Evolutionary conservation across 352 stramenopile genomes (phyloP).

Genomic region (Phytophthora pistaciae): DNA sequence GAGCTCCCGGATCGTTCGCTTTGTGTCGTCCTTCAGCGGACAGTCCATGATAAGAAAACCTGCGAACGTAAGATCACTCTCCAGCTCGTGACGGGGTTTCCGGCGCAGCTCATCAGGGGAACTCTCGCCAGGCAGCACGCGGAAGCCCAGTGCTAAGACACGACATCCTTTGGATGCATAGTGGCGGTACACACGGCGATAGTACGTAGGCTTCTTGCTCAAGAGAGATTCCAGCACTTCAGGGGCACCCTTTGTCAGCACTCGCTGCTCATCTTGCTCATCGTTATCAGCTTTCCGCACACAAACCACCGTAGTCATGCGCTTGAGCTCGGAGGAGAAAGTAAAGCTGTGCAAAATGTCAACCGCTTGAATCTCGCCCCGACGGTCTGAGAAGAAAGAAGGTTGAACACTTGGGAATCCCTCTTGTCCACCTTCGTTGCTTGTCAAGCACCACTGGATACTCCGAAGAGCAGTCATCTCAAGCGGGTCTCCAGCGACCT

Average conservation of each 20-base stretch:
- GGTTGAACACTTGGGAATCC: constrained; percentile 33
- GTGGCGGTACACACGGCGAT: constrained; percentile 84
- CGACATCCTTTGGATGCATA: constrained; percentile 86
- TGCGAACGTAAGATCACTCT: constrained; percentile 94
- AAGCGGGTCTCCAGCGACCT: constrained; percentile 97
- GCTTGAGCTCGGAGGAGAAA: constrained; percentile 97
- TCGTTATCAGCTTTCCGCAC: constrained; percentile 80
- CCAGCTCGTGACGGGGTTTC: constrained; percentile 87
- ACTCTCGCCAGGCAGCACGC: constrained; percentile 75
- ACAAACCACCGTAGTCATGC: constrained; percentile 97
- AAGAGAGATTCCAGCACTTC: constrained; percentile 94
- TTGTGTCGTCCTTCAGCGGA: constrained; percentile 97
- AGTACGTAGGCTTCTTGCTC: constrained; percentile 91
- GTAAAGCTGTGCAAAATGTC: constrained; percentile 96
- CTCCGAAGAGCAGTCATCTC: constrained; percentile 96
- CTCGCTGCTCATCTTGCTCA: constrained; percentile 82
- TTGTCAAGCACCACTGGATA: constrained; percentile 77
- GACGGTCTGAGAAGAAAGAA: constrained; percentile 41
- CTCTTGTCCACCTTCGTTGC: constrained; percentile 42
- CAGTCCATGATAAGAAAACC: constrained; percentile 94
- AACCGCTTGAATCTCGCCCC: constrained; percentile 86
- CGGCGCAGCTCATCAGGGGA: constrained; percentile 71
- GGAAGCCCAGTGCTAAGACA: constrained; percentile 97
- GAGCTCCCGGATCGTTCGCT: constrained; percentile 94
- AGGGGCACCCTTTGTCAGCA: constrained; percentile 98